Conservation (phyloP, 257 asterid species). For the Nicotiana paniculata region DNA sequence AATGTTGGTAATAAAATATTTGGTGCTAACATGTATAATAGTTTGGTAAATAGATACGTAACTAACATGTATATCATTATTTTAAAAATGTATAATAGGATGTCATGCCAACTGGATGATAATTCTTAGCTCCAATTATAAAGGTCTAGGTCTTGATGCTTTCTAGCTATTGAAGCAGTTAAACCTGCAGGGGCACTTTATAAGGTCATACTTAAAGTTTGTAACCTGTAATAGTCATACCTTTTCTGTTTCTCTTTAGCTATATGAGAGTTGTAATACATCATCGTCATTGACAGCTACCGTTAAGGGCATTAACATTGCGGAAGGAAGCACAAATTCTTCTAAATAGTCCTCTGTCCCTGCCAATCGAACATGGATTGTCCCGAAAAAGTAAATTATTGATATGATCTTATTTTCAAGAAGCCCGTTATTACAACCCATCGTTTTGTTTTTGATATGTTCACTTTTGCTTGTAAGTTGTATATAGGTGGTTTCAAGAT, state of each 20-base stretch:
- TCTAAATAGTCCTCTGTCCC: conserved; percentile 20
- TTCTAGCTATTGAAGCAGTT: background rate
- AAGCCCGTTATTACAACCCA: background rate
- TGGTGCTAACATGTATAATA: no score
- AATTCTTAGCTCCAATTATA: background rate
- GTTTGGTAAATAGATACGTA: no score
- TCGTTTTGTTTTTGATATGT: background rate
- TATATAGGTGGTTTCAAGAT: background rate
- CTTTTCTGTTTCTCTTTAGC: no score
- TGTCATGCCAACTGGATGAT: background rate
- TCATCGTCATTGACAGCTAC: conserved; percentile 50
- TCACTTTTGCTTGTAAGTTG: background rate
- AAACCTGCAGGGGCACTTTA: no score
- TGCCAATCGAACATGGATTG: conserved; percentile 23
- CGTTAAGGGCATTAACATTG: conserved; percentile 46
- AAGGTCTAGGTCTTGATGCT: background rate
- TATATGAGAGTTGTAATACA: conserved; percentile 9
- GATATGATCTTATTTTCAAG: background rate
- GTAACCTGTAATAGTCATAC: no score
- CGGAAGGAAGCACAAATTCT: conserved; percentile 8
- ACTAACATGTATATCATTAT: no score
- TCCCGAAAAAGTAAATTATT: background rate
- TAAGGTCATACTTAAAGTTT: no score
- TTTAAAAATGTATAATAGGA: conserved; percentile 14
- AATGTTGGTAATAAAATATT: no score